Base-by-base conservation (phyloP, 176 grass and related monocot genomes). In the Oryza meyeriana region DNA sequence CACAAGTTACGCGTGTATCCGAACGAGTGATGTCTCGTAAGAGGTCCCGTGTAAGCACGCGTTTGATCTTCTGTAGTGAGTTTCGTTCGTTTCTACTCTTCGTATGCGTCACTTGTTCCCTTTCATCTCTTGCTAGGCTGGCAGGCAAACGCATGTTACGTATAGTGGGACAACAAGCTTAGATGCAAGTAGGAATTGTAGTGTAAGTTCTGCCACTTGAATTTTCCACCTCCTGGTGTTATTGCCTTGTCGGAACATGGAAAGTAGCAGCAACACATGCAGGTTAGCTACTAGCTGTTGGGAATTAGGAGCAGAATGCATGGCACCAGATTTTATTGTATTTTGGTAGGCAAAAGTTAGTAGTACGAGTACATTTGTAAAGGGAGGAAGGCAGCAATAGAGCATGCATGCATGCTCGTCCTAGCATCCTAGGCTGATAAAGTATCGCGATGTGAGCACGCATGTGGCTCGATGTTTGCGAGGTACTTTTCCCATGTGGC, bases 381-480 rank as follows among this genome's bases (percentile, higher is more conserved):
- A 27, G 30, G 29, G 41, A 2, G 9, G 14, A 14, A 47, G 9
- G 34, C 35, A 55, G 10, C 3, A 12, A 12, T 28, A n/a, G 68
- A 38, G 42, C 61, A 17, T 27, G 65, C 48, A 58, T 30, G 32
- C 42, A 61, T 48, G 48, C 82, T 32, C 34, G 48, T 69, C 73
- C 74, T 77, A 44, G 73, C 48, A 22, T 61, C 0, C 35, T 70
- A 77, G 73, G 73, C 27, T 28, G 33, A 12, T 41, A 41, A 59
- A 61, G 7, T 61, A n/a, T 47, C 8, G 50, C 38, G 16, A 55
- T 22, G 61, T 6, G 59, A 40, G 45, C 63, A 85, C 47, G 35
- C 63, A 85, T 62, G 35, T 85, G 45, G 64, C 82, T 69, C 47
- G 31, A 39, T 67, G 71, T 17, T 69, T 77, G 29, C 32, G 62